These are phyloP conservation scores for Tylopilus sp. DNA, from an alignment of 768 basidiomycete species.

Conservation along the genomic window DNA sequence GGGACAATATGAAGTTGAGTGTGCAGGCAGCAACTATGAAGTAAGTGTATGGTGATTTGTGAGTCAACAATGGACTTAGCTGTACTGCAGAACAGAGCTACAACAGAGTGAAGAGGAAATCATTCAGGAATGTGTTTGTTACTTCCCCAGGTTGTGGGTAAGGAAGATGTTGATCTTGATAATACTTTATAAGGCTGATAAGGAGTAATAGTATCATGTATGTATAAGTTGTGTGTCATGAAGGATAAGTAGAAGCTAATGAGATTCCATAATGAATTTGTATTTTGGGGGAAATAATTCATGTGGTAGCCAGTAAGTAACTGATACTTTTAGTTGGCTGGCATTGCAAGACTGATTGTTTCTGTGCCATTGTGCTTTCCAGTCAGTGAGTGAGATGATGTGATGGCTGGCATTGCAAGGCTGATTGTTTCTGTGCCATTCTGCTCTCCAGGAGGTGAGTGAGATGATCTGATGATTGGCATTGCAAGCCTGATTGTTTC, in stretches of 20 bases:
- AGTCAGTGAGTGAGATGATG: not conserved
- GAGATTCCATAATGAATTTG: too few relatives aligned
- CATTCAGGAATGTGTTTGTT: not conserved
- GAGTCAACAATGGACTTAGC: not conserved
- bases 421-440: too few relatives aligned
- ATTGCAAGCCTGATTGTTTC: too few relatives aligned
- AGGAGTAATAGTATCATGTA: not conserved
- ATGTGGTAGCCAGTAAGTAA: not conserved
- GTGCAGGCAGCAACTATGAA: not conserved
- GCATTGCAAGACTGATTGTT: not conserved
- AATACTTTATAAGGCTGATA: not conserved
- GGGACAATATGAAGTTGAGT: not conserved
- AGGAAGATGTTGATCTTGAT: not conserved
- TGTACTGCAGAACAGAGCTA: not conserved
- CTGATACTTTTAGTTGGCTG: not conserved
- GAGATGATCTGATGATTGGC: too few relatives aligned
- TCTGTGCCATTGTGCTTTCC: not conserved
- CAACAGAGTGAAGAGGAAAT: not conserved
- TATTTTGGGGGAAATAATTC: too few relatives aligned
- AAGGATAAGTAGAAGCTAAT: not conserved
- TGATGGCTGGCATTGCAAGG: too few relatives aligned
- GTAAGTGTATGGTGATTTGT: not conserved
- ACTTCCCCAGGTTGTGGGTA: not conserved
- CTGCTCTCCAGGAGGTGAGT: too few relatives aligned
- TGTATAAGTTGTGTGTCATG: not conserved